Evolutionary conservation across 106 monocot genomes (phyloP).

Genomic region (Narthecium ossifragum): DNA sequence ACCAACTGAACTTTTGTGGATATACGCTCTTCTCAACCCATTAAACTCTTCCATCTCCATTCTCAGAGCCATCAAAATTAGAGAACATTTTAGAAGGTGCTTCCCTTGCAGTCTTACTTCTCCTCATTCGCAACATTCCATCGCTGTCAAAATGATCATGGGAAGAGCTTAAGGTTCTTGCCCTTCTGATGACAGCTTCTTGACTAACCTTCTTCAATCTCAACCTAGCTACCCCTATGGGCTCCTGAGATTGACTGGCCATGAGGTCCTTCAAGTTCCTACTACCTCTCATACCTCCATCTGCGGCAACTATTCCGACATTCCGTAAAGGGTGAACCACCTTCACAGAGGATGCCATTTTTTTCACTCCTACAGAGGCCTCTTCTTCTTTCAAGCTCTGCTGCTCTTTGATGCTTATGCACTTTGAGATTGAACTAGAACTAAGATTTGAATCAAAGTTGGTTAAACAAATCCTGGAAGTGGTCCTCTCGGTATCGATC

Average conservation of each 20-base stretch:
- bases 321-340: constrained; percentile 26
- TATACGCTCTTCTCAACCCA: constrained; percentile 1
- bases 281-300: constrained; percentile 12
- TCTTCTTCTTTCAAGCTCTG: constrained; percentile 11
- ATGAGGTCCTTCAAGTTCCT: constrained; percentile 53
- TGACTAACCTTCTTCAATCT: constrained; percentile 5
- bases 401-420: not conserved
- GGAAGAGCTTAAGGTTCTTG: constrained; percentile 18
- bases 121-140: constrained; percentile 2
- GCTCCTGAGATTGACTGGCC: constrained; percentile 20
- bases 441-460: not conserved
- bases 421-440: constrained; percentile 3
- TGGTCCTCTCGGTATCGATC: constrained; percentile 43
- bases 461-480: constrained; percentile 12
- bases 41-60: constrained; percentile 9
- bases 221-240: constrained; percentile 3
- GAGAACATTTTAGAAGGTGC: not conserved
- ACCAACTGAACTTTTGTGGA: too few species aligned
- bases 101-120: constrained; percentile 22
- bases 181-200: constrained; percentile 12
- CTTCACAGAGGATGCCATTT: constrained; percentile 15
- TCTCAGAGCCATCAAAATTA: constrained; percentile 9
- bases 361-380: constrained; percentile 2
- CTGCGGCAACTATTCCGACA: constrained; percentile 22
- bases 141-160: constrained; percentile 11